Evolutionary conservation across 1,139 yeast genomes (phyloP).

Genomic region (Hyphopichia fennica): DNA sequence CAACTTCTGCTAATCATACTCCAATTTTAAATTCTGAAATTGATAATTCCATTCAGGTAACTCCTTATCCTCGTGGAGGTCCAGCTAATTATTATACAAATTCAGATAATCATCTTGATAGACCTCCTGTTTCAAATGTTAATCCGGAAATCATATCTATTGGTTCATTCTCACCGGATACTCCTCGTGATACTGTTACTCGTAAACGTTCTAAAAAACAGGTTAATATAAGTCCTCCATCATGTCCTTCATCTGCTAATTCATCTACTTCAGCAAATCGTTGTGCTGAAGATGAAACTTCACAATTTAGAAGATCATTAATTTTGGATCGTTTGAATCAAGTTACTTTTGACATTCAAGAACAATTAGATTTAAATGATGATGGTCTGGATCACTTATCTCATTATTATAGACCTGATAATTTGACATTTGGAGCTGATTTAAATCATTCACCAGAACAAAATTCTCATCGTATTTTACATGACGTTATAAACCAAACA

Average conservation of each 20-base stretch:
- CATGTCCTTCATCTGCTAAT: not conserved
- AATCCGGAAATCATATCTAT: constrained; percentile 24
- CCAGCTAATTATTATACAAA: not conserved
- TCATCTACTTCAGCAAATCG: not conserved
- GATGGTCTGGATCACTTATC: constrained; percentile 11
- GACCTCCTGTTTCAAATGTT: not conserved
- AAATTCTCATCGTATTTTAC: not conserved
- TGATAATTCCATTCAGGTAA: not conserved
- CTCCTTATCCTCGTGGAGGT: constrained; percentile 2
- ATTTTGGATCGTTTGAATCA: constrained; percentile 41
- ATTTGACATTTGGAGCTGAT: constrained; percentile 4
- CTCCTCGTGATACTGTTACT: constrained; percentile 16
- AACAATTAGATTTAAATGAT: constrained; percentile 25
- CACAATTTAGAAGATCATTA: constrained; percentile 33
- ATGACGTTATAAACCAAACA: not conserved
- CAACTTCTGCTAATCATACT: not conserved
- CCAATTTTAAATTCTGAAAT: not conserved
- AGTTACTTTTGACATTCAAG: constrained; percentile 42
- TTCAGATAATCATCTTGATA: not conserved
- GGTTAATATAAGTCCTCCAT: not conserved
- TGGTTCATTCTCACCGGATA: constrained; percentile 39
- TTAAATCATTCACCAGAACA: constrained; percentile 3
- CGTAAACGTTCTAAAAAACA: not conserved
- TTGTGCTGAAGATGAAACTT: constrained; percentile 1
- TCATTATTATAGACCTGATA: constrained; percentile 1